These are phyloP conservation scores for Bretschneidera sinensis DNA, from an alignment of 345 rosid genomes.

Conservation along the genomic window DNA sequence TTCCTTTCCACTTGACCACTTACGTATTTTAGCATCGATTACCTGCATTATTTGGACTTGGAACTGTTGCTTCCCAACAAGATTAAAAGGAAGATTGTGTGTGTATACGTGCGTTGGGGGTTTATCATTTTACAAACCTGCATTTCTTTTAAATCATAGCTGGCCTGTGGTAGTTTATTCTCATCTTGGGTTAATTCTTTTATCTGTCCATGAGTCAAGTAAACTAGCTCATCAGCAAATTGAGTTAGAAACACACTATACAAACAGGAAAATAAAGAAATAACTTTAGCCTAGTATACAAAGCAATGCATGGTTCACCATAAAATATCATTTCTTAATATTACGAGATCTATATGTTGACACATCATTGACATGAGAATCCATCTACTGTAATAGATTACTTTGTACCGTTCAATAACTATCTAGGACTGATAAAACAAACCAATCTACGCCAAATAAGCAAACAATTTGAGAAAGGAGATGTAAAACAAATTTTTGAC, in stretches of 20 bases:
- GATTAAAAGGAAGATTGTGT: not conserved
- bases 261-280: not conserved
- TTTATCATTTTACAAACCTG: constrained; percentile 31
- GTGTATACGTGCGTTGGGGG: not conserved
- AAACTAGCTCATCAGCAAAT: constrained; percentile 14
- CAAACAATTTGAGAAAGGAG: too few species aligned
- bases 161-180: constrained; percentile 20
- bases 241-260: not conserved
- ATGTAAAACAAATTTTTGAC: too few species aligned
- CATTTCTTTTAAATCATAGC: constrained; percentile 34
- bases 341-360: not conserved
- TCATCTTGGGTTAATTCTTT: constrained; percentile 52
- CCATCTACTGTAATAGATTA: not conserved
- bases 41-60: constrained; percentile 34
- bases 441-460: not conserved
- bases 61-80: constrained; percentile 6
- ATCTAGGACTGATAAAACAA: not conserved
- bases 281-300: not conserved
- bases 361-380: not conserved
- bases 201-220: constrained; percentile 32
- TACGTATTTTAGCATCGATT: constrained; percentile 55
- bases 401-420: not conserved
- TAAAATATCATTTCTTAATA: not conserved
- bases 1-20: constrained; percentile 79
- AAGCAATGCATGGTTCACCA: not conserved